Base-by-base conservation (phyloP, 371 early-diverging fungal species). In the Smittium mucronatum region DNA sequence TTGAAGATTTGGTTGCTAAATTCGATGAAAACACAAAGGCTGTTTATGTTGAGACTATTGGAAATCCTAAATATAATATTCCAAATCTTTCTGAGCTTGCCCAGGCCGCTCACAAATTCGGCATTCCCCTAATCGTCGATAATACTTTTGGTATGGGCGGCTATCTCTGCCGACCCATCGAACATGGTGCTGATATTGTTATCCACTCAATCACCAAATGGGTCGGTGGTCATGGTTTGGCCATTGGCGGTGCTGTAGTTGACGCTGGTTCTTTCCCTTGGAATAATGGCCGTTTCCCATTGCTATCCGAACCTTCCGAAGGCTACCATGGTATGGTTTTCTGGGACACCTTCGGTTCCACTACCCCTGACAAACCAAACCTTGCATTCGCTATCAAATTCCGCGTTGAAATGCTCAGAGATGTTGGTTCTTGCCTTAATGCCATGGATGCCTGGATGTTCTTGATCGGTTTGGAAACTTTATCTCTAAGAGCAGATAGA, bases 71-170 rank as follows among this genome's bases (percentile, higher is more conserved):
- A 69, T 90, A 87, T 79, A 84, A 83, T 70, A 85, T 93, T 0
- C 90, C 93, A 26, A 90, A 93, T 70, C 89, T 93, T 74, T 81
- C 80, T 66, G 87, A 83, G 28, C 82, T 94, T 57, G 88, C 93
- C 34, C 81, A 85, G 35, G 79, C 88, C 28, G 90, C 90, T 47
- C 92, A 94, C 73, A 82, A 83, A 58, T 85, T 87, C 59, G 89
- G 91, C 25, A 81, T 94, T 34, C 93, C 93, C 35, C 73, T 91
- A 31, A 82, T 87, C 70, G 87, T 86, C 57, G 94, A 85, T 82
- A 94, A 94, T 81, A 94, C 94, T 0, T 93, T 93, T 74, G 95
- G 94, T 71, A 88, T 89, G 69, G 94, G 90, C 65, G 94, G 93
- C n/a, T 93, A 89, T 78, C 80, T 93, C 57, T 81, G 83, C 34